Conservation (phyloP, 768 basidiomycete genomes). For the Tricholoma flavovirens region DNA sequence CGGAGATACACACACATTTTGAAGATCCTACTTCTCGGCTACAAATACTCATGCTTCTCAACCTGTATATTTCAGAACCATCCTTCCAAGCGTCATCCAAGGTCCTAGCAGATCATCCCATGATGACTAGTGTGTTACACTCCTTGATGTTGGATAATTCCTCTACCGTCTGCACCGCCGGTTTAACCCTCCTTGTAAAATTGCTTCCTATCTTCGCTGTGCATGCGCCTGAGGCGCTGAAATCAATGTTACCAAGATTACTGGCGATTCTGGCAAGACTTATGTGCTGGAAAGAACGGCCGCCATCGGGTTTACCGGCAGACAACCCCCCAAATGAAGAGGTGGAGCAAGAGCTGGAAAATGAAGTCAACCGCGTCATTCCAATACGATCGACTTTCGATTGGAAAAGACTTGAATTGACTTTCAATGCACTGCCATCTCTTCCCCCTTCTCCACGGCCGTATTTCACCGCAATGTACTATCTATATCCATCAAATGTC, state of each 20-base stretch:
- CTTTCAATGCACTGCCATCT: slow-evolving; percentile 49
- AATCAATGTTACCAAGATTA: slow-evolving; percentile 55
- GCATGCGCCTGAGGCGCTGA: slow-evolving; percentile 50
- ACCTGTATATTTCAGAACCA: slow-evolving; percentile 51
- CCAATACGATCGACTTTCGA: slow-evolving; percentile 48
- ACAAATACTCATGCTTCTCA: slow-evolving; percentile 64
- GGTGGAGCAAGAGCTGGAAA: slow-evolving; percentile 36
- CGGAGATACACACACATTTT: slow-evolving; percentile 62
- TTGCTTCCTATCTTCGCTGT: slow-evolving; percentile 72
- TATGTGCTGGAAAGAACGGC: slow-evolving; percentile 68
- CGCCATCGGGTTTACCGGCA: slow-evolving; percentile 24
- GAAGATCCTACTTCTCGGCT: slow-evolving; percentile 54
- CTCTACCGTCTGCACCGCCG: slow-evolving; percentile 61
- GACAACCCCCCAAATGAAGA: slow-evolving; percentile 27
- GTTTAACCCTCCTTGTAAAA: slow-evolving; percentile 60
- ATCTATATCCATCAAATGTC: slow-evolving; percentile 87
- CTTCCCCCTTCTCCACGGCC: slow-evolving; percentile 53
- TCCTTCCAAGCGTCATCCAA: slow-evolving; percentile 44
- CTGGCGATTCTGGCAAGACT: slow-evolving; percentile 64
- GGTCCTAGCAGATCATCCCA: slow-evolving; percentile 52
- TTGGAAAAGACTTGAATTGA: slow-evolving; percentile 64
- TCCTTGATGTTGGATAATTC: slow-evolving; percentile 74
- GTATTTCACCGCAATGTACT: slow-evolving; percentile 80
- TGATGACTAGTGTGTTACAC: slow-evolving; percentile 58
- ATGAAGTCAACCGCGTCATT: slow-evolving; percentile 31